Percentiles rank a stretch among this genome's conserved stretches.
Evolutionary conservation across 1,284 basidiomycete genomes (phyloP).

Genomic region (Marasmius tenuissimus): DNA sequence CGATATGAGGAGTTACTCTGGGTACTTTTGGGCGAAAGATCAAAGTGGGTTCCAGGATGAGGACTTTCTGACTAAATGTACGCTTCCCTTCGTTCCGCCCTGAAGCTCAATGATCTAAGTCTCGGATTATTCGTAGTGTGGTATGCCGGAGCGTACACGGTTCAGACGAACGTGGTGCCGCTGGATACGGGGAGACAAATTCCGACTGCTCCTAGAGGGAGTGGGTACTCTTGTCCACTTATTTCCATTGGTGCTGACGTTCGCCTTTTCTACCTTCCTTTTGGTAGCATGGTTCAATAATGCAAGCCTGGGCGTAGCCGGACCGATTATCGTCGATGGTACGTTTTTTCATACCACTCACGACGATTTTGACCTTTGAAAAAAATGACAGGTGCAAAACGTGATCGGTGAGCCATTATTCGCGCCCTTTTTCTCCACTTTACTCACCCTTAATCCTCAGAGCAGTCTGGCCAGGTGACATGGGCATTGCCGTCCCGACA

Average conservation of each 20-base stretch:
- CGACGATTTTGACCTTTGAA: not conserved
- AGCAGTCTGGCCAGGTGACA: conserved; percentile 65
- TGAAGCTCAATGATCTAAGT: conserved; percentile 2
- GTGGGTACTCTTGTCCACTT: not conserved
- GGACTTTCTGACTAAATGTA: conserved; percentile 53
- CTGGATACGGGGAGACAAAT: conserved; percentile 53
- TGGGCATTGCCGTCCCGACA: conserved; percentile 63
- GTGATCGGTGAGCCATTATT: conserved; percentile 42
- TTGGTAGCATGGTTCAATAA: conserved; percentile 55
- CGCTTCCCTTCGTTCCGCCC: conserved; percentile 7
- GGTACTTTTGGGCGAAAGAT: conserved; percentile 56
- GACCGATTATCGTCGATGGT: conserved; percentile 64
- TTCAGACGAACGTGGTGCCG: conserved; percentile 58
- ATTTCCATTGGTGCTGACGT: not conserved
- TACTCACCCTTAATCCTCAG: conserved; percentile 23
- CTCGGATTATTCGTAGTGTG: conserved; percentile 37
- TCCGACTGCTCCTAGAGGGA: conserved; percentile 39
- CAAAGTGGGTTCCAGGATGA: conserved; percentile 40
- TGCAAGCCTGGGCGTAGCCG: conserved; percentile 53
- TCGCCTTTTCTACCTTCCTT: not conserved
- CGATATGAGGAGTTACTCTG: conserved; percentile 50
- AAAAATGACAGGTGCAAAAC: conserved; percentile 39
- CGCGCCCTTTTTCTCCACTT: not conserved
- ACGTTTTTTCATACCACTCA: not conserved
- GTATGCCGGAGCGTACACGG: conserved; percentile 63